Base-by-base conservation (phyloP, 441 rosid genomes). In the Sinapis alba region DNA sequence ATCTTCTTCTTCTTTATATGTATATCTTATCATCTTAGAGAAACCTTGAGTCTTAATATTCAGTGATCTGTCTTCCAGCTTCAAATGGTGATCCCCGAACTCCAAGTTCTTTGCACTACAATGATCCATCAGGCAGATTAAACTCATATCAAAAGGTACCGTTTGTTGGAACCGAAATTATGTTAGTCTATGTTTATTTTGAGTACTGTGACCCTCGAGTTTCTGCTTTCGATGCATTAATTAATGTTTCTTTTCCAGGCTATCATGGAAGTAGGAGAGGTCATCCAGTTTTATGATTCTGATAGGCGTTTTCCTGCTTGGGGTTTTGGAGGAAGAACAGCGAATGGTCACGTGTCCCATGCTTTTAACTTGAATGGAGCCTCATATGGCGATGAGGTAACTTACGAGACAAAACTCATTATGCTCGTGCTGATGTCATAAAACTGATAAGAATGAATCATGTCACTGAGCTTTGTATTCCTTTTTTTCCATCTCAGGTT, bases 251-350 rank as follows among this genome's bases (percentile, higher is more conserved):
- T 26, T 47, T n/a, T 41, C 23, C 83, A 94, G 98, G 94, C 98
- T 69, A 90, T 94, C 68, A 74, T 75, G 85, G 96, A 90, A 61
- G 90, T 87, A 62, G 98, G 98, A 65, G 90, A 91, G 83, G 96
- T 93, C 1, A 84, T 91, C 65, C 92, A 93, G 73, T 87, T 90
- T 77, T 93, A 93, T 34, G 98, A 91, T 84, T 85, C 90, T 5
- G 96, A 93, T 74, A 84, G 75, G 65, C 81, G 84, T 21, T 93
- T 91, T 78, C 88, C 96, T 41, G 94, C 93, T 4, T 91, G 93
- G 97, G 98, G 96, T 19, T 94, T 94, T 66, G 98, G 98, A 26
- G 98, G 90, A 72, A 86, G 85, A 82, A 82, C 89, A 20, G 63
- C 74, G n/a, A 65, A 70, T 71, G 90, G 87, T 41, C 24, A 77